Conservation (phyloP, 2,329 filamentous ascomycete genomes). For the Diaporthe velutina region DNA sequence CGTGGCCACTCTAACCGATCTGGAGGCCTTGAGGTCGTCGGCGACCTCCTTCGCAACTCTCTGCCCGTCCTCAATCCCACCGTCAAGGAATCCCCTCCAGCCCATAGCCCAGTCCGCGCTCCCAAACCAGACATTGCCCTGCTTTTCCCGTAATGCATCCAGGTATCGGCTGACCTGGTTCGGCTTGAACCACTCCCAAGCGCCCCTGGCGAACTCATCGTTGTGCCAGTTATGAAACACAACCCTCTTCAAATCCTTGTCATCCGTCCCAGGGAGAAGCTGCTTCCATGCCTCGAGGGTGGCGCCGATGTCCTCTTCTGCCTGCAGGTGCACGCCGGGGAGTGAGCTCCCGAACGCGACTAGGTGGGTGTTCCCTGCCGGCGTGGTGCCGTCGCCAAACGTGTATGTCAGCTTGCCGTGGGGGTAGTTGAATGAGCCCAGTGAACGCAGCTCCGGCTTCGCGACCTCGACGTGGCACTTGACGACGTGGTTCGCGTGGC, state of each 20-base stretch:
- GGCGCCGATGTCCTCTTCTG: constrained; percentile 54
- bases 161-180: constrained; percentile 36
- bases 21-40: constrained; percentile 20
- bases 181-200: constrained; percentile 38
- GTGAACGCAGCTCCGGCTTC: constrained; percentile 55
- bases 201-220: constrained; percentile 33
- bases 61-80: constrained; percentile 36
- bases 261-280: constrained; percentile 17
- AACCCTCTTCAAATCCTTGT: constrained; percentile 46
- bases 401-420: constrained; percentile 57
- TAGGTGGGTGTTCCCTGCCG: constrained; percentile 60
- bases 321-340: constrained; percentile 56
- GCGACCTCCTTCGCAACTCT: constrained; percentile 36
- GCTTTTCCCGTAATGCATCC: constrained; percentile 26
- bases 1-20: neutral
- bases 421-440: constrained; percentile 57
- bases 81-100: constrained; percentile 36
- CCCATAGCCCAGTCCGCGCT: constrained; percentile 39
- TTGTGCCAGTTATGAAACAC: constrained; percentile 39
- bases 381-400: constrained; percentile 59
- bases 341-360: constrained; percentile 57
- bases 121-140: constrained; percentile 34
- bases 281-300: constrained; percentile 30
- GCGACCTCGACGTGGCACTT: constrained; percentile 61
- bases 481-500: constrained; percentile 59